Percentiles rank a stretch among this genome's conserved stretches.
Evolutionary conservation across 2,329 filamentous ascomycete species (phyloP).

Genomic region (Hypomyces perniciosus): DNA sequence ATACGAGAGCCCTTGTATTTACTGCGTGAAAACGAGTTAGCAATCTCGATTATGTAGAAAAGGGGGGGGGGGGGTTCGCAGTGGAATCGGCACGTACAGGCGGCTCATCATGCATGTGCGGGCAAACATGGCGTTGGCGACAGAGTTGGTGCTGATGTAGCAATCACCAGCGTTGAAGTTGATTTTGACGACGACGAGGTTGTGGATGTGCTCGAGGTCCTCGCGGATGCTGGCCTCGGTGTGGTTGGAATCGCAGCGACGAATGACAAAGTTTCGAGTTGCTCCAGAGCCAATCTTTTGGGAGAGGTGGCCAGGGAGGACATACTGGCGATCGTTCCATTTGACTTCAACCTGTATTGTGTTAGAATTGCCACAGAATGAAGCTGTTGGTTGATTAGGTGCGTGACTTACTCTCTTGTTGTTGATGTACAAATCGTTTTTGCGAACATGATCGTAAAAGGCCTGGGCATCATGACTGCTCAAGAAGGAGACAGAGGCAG

Average conservation of each 20-base stretch:
- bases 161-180: conserved; percentile 53
- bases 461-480: conserved; percentile 54
- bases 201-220: conserved; percentile 78
- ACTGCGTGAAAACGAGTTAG: conserved; percentile 18
- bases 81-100: conserved; percentile 30
- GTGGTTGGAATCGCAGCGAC: conserved; percentile 49
- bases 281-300: conserved; percentile 60
- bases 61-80: neutral
- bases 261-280: conserved; percentile 68
- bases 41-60: neutral
- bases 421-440: conserved; percentile 62
- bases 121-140: conserved; percentile 69
- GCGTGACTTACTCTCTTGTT: conserved; percentile 53
- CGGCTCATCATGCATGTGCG: conserved; percentile 70
- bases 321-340: conserved; percentile 68
- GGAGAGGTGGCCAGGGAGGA: conserved; percentile 55
- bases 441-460: conserved; percentile 60
- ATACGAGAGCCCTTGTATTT: conserved; percentile 67
- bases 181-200: conserved; percentile 64
- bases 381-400: too few relatives aligned
- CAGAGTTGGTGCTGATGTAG: conserved; percentile 69
- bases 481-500: conserved; percentile 65
- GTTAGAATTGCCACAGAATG: neutral
- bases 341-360: conserved; percentile 53
- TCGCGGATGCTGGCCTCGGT: conserved; percentile 61